Conservation (phyloP, 2,329 filamentous ascomycete genomes). For the Teratosphaeria pseudoeucalypti region DNA sequence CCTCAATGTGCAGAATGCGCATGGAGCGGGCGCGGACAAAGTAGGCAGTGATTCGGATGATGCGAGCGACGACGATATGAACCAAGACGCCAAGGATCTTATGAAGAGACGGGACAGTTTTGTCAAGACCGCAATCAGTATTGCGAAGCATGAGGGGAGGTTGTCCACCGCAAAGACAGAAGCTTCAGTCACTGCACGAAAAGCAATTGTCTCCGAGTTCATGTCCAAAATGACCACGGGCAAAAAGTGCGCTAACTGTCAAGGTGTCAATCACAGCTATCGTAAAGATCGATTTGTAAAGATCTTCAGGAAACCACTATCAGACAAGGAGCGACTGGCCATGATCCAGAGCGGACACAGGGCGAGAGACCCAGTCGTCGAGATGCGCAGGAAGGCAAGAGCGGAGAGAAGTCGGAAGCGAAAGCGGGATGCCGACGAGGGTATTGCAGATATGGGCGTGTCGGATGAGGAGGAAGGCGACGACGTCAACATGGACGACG, state of each 20-base stretch:
- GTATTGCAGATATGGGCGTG: constrained; percentile 54
- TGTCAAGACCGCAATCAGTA: constrained; percentile 61
- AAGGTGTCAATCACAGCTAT: constrained; percentile 66
- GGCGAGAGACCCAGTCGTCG: constrained; percentile 58
- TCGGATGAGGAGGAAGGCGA: constrained; percentile 34
- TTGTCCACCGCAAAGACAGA: constrained; percentile 63
- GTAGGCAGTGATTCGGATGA: constrained; percentile 6
- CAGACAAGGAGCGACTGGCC: constrained; percentile 61
- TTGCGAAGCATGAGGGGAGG: constrained; percentile 40
- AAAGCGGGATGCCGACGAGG: constrained; percentile 53
- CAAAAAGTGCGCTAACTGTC: constrained; percentile 59
- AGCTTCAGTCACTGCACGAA: constrained; percentile 65
- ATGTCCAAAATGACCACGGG: constrained; percentile 59
- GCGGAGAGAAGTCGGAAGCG: constrained; percentile 30
- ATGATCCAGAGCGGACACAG: constrained; percentile 64
- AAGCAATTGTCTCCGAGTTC: constrained; percentile 70
- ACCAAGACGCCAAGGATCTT: constrained; percentile 43
- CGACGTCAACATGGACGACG: constrained; percentile 32
- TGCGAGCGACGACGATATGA: constrained; percentile 37
- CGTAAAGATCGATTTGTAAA: constrained; percentile 88
- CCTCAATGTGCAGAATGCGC: constrained; percentile 22
- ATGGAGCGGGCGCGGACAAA: constrained; percentile 26
- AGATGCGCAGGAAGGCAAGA: constrained; percentile 39
- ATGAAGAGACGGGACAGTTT: constrained; percentile 53
- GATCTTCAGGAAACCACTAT: constrained; percentile 77